Conservation (phyloP, 768 basidiomycete genomes). For the Psilocybe cyanescens region DNA sequence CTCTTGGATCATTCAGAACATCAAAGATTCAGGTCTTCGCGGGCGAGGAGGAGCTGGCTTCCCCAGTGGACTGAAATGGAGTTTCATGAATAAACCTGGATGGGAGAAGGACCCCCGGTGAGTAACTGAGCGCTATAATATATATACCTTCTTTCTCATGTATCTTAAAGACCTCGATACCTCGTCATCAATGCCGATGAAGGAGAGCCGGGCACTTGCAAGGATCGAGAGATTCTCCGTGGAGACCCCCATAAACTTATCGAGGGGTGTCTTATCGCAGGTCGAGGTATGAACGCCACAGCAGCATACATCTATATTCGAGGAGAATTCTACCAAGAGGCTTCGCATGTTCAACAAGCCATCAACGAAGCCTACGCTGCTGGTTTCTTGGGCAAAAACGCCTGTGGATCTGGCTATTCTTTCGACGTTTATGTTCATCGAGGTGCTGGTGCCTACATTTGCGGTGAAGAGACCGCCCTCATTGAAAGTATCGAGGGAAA, state of each 20-base stretch:
- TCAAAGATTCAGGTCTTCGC: conserved; percentile 95
- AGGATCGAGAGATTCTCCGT: conserved; percentile 96
- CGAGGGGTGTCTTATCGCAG: conserved; percentile 97
- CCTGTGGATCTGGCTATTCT: conserved; percentile 90
- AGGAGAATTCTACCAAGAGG: conserved; percentile 97
- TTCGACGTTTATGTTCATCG: conserved; percentile 99
- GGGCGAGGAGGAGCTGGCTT: conserved; percentile 98
- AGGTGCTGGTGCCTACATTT: conserved; percentile 98
- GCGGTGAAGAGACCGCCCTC: conserved; percentile 97
- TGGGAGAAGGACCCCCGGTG: conserved; percentile 94
- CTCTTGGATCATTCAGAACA: conserved; percentile 94
- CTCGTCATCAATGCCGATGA: conserved; percentile 98
- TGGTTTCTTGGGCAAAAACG: conserved; percentile 87
- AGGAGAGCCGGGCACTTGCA: conserved; percentile 98
- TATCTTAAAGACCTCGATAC: conserved; percentile 75
- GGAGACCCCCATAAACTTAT: conserved; percentile 99
- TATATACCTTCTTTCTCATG: conserved; percentile 7
- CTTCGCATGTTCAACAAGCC: conserved; percentile 91
- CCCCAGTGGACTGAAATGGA: conserved; percentile 96
- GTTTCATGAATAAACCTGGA: conserved; percentile 99
- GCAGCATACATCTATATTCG: conserved; percentile 99
- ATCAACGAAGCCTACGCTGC: conserved; percentile 94
- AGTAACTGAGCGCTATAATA: conserved; percentile 12
- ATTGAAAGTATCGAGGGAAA: conserved; percentile 98
- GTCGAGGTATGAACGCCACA: conserved; percentile 95